Evolutionary conservation across 768 basidiomycete species (phyloP), one percentile per base, ranked within the genome.

Genomic region (Suillus subalutaceus): DNA sequence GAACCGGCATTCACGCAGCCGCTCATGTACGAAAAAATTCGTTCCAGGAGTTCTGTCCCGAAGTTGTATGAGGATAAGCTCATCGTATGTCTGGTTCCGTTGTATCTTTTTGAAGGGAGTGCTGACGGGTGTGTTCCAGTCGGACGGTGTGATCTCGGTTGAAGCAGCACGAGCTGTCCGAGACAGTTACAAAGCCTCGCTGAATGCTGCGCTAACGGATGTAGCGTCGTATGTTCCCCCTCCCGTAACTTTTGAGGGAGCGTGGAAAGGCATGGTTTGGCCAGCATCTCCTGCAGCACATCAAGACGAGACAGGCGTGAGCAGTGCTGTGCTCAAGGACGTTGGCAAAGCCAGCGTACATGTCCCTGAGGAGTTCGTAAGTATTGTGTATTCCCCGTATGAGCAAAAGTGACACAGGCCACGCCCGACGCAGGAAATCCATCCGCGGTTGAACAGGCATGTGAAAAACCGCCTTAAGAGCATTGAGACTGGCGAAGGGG

Each of bases 1-100:
- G 85, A 95, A 62, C 93, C 93, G 0, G 87, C 88, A 18, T 92
- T 94, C 74, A 97, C 96, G 0, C 91, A 90, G 66, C 95, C 96
- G 0, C 79, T 90, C 12, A 97, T 97, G 95, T 97, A 97, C 77
- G 84, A 92, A 75, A 87, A 91, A 78, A 96, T 97, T 71, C 85
- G 88, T 7, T 84, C 88, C 0, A 82, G 94, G 58, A 85, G 83
- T 56, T 91, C 90, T 15, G 93, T 95, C 6, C 93, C 94, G 6
- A 82, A 88, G 62, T 79, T 94, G 15, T 97, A 96, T 73, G 93
- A 96, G 72, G 85, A 90, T 53, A 89, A 88, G 53, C 83, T 96
- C 7, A 82, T 89, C 61, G 94, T 94, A 64, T 57, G 88, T 80
- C 20, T 62, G 37, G 12, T 55, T 46, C 10, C 50, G 12, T 60